Percentiles rank a stretch among this genome's conserved stretches.
Evolutionary conservation across 345 rosid species (phyloP).

Genomic region (Citrus mangshanensis): DNA sequence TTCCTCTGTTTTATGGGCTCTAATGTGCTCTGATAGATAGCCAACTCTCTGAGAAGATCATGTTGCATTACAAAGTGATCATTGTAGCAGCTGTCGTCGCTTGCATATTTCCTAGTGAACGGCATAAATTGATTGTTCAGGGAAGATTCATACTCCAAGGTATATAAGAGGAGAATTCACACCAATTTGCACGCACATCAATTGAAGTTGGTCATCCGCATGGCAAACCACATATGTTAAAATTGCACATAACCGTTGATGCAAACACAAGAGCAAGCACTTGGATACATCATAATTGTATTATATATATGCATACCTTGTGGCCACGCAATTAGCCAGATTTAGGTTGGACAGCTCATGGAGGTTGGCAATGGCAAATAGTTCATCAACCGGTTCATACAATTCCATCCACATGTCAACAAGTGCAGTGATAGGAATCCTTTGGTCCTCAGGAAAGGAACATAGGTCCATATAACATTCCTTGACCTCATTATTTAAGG

Average conservation of each 20-base stretch:
- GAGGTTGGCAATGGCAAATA: slow-evolving; percentile 29
- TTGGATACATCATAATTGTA: not conserved
- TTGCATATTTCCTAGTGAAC: slow-evolving; percentile 35
- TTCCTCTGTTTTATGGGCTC: slow-evolving; percentile 21
- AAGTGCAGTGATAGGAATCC: slow-evolving; percentile 41
- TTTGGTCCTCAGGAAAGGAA: slow-evolving; percentile 55
- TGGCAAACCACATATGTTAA: not conserved
- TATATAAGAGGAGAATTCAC: not conserved
- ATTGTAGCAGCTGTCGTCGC: slow-evolving; percentile 31
- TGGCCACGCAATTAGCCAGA: slow-evolving; percentile 35
- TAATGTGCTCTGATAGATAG: slow-evolving; percentile 22
- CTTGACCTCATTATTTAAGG: slow-evolving; percentile 23
- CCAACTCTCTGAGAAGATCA: slow-evolving; percentile 45
- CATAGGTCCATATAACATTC: slow-evolving; percentile 62
- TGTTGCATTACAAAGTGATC: slow-evolving; percentile 43
- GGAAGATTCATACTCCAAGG: not conserved
- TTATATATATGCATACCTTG: slow-evolving; percentile 28
- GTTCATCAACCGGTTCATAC: slow-evolving; percentile 26
- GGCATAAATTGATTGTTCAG: slow-evolving; percentile 1
- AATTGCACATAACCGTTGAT: not conserved
- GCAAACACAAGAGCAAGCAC: not conserved
- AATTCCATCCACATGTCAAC: slow-evolving; percentile 56
- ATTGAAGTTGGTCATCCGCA: not conserved
- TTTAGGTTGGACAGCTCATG: slow-evolving; percentile 37
- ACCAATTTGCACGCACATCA: not conserved